phyloP scores from a whole-genome alignment of 2,329 filamentous ascomycete genomes.

The Colletotrichum echinochloae region DNA sequence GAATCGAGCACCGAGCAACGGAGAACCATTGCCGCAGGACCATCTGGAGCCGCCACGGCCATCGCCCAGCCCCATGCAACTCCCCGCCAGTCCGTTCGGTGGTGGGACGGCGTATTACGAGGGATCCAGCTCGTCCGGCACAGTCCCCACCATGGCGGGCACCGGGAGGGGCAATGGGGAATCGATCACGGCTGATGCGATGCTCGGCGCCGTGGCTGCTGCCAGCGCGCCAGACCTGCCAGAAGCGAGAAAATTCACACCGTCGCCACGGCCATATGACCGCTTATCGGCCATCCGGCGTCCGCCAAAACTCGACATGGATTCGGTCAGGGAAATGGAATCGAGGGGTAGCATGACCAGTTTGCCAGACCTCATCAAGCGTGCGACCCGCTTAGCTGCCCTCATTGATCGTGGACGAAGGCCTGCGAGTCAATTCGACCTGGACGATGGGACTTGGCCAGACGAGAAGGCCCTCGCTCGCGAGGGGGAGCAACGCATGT shows the following conservation, averaged over 20 bases:
- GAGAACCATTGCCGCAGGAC: slow-evolving; percentile 29
- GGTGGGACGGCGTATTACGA: slow-evolving; percentile 62
- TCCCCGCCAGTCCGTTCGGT: slow-evolving; percentile 50
- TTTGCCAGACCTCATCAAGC: slow-evolving; percentile 87
- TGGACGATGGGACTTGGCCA: slow-evolving; percentile 63
- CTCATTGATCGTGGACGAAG: slow-evolving; percentile 86
- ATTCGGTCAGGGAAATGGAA: slow-evolving; percentile 84
- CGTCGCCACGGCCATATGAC: slow-evolving; percentile 53
- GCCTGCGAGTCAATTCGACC: slow-evolving; percentile 68
- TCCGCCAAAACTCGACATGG: slow-evolving; percentile 80
- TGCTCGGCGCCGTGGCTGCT: slow-evolving; percentile 63
- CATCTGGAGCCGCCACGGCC: slow-evolving; percentile 50
- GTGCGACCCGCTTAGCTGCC: slow-evolving; percentile 86
- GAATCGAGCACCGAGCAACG: slow-evolving; percentile 47
- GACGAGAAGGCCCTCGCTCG: slow-evolving; percentile 55
- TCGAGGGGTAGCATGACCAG: slow-evolving; percentile 91
- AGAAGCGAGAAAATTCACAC: slow-evolving; percentile 45
- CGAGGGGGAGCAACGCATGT: slow-evolving; percentile 55
- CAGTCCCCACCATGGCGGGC: slow-evolving; percentile 50
- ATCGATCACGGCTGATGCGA: slow-evolving; percentile 57
- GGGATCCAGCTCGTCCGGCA: slow-evolving; percentile 58
- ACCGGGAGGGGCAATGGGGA: slow-evolving; percentile 43
- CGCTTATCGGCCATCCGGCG: slow-evolving; percentile 67
- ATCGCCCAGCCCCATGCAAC: slow-evolving; percentile 52
- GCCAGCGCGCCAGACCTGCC: slow-evolving; percentile 59